Conservation (phyloP, 441 rosid genomes). For the Mallotus repandus region DNA sequence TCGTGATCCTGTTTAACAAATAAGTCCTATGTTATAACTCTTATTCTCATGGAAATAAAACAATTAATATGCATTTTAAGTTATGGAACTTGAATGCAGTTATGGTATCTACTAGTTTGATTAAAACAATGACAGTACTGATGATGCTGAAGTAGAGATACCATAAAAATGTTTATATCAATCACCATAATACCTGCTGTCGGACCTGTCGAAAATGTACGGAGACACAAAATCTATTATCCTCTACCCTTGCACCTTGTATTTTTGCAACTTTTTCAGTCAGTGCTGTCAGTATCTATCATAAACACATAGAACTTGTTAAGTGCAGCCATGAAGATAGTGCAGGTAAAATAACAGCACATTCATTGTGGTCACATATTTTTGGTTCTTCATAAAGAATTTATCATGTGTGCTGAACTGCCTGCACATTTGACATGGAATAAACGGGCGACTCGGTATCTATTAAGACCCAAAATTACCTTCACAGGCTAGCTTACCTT, state of each 20-base stretch:
- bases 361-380: not conserved
- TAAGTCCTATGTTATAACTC: not conserved
- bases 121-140: too few species aligned
- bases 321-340: not conserved
- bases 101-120: too few species aligned
- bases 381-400: not conserved
- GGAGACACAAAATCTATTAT: constrained; percentile 81
- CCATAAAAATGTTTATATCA: not conserved
- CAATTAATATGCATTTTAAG: too few species aligned
- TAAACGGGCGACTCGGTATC: not conserved
- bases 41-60: too few species aligned
- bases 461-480: not conserved
- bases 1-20: constrained; percentile 37
- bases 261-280: constrained; percentile 48
- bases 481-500: constrained; percentile 40
- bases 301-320: constrained; percentile 15
- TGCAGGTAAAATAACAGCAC: not conserved
- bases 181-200: constrained; percentile 44
- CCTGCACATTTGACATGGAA: not conserved
- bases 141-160: not conserved
- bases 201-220: constrained; percentile 88
- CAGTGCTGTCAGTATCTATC: constrained; percentile 46
- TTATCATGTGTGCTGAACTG: not conserved
- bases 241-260: constrained; percentile 69
- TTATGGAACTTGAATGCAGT: too few species aligned